phyloP scores from a whole-genome alignment of 495 filamentous ascomycete genomes.

The Penicillium paxilli region DNA sequence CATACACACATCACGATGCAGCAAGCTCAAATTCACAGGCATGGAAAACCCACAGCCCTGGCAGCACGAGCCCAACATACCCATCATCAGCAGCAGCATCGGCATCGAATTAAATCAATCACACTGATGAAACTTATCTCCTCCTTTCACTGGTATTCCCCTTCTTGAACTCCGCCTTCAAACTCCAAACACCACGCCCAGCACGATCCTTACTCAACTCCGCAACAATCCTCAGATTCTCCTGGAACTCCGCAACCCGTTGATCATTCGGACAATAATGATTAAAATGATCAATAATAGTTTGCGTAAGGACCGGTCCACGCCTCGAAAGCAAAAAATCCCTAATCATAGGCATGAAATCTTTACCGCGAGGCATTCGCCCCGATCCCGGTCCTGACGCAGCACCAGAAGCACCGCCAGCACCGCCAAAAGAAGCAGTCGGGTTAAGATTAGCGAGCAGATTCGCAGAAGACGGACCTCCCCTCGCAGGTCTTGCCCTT shows the following conservation, averaged over 20 bases:
- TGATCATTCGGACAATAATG: slow-evolving; percentile 56
- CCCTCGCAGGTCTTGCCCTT: slow-evolving; percentile 34
- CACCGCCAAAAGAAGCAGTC: slow-evolving; percentile 28
- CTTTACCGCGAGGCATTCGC: slow-evolving; percentile 35
- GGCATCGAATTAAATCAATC: no score
- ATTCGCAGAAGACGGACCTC: slow-evolving; percentile 53
- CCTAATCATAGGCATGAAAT: slow-evolving; percentile 73
- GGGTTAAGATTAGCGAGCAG: slow-evolving; percentile 60
- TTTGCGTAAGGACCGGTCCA: slow-evolving; percentile 69
- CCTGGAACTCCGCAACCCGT: slow-evolving; percentile 61
- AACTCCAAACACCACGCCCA: slow-evolving; percentile 59
- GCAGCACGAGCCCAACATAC: no score
- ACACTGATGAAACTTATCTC: no score
- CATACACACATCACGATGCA: background rate
- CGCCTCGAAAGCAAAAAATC: slow-evolving; percentile 71
- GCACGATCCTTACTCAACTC: slow-evolving; percentile 49
- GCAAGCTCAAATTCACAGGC: no score
- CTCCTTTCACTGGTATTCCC: background rate
- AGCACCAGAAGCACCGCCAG: no score
- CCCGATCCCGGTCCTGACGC: slow-evolving; percentile 21
- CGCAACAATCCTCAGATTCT: slow-evolving; percentile 60
- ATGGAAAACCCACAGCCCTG: no score
- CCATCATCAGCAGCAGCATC: no score
- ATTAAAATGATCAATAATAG: slow-evolving; percentile 79
- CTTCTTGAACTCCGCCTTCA: slow-evolving; percentile 36